Percentiles rank a stretch among this genome's conserved stretches.
These are phyloP conservation scores for Cercis canadensis DNA, from an alignment of 306 rosid genomes.

Conservation along the genomic window DNA sequence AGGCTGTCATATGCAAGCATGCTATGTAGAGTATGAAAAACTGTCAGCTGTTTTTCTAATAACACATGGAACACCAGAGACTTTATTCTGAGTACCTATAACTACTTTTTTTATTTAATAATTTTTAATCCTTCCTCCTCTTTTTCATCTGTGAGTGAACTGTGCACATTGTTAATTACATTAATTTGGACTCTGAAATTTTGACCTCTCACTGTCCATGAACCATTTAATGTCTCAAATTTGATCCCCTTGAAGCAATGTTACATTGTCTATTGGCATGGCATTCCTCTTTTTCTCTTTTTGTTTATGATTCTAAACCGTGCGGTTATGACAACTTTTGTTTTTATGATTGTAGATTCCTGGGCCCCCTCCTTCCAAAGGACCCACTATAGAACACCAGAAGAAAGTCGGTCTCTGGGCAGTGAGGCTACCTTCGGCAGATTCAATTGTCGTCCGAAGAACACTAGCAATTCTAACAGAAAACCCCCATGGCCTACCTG, in stretches of 20 bases:
- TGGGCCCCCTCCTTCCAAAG: conserved; percentile 70
- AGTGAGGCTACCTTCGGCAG: conserved; percentile 82
- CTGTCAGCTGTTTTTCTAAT: neutral
- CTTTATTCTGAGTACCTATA: no score
- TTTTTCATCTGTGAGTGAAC: neutral
- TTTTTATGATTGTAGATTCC: conserved; percentile 63
- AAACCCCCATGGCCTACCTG: conserved; percentile 70
- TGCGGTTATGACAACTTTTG: conserved; percentile 11
- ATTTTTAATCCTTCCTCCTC: neutral
- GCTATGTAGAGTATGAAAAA: conserved; percentile 4
- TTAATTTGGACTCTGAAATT: conserved; percentile 21
- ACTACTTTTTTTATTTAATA: no score
- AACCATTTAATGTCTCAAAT: neutral
- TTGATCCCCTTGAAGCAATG: conserved; percentile 14
- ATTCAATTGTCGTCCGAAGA: conserved; percentile 71
- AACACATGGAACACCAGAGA: neutral
- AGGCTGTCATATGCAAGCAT: neutral
- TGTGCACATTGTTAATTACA: conserved; percentile 6
- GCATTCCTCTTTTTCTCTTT: neutral
- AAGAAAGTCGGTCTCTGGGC: conserved; percentile 74
- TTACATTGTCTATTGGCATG: conserved; percentile 14
- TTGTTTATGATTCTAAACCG: conserved; percentile 6
- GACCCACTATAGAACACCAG: conserved; percentile 65
- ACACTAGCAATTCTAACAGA: conserved; percentile 70
- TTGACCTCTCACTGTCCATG: conserved; percentile 5